Base-by-base conservation (phyloP, 2,329 filamentous ascomycete genomes). In the Aspergillus terreus region DNA sequence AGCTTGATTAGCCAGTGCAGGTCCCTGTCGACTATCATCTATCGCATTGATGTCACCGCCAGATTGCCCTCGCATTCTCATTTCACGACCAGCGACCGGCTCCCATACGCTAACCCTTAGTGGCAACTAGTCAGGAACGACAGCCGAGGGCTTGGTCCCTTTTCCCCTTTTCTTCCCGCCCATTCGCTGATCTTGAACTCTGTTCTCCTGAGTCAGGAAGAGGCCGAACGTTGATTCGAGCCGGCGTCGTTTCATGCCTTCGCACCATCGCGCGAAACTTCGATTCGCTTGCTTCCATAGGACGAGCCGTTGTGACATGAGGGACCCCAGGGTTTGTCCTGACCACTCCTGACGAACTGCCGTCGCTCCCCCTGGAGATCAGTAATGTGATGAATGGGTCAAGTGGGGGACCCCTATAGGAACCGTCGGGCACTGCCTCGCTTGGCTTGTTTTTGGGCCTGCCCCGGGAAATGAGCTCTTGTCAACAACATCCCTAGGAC, bases 371-470 rank as follows among this genome's bases (percentile, higher is more conserved):
- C 50, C 44, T 50, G 47, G 53, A 44, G 50, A 55, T 50, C 46
- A 50, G 30, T 36, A 50, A 49, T 46, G 30, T 47, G 19, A 25
- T 46, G 35, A 19, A 19, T 40, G 47, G 46, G 44, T 43, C 15
- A 27, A 46, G 51, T 53, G 51, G 51, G 43, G 51, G 45, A n/a
- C 41, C 47, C 21, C 42, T n/a, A 38, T 43, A 27, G 36, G 41
- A 45, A 41, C 43, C 43, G 42, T 49, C 47, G 47, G 47, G 44
- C 51, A 56, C 57, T 52, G 57, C 55, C 53, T 54, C 53, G 47
- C 57, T 56, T 57, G 51, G 48, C 47, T 17, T 21, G 30, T 46
- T 35, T 19, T 54, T 56, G 51, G 44, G 46, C 19, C 45, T 17
- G 32, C 14, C 27, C 45, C 25, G 36, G 44, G 49, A 54, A 55